Conservation (phyloP, 1,139 yeast genomes). For the Geotrichum reessii region DNA sequence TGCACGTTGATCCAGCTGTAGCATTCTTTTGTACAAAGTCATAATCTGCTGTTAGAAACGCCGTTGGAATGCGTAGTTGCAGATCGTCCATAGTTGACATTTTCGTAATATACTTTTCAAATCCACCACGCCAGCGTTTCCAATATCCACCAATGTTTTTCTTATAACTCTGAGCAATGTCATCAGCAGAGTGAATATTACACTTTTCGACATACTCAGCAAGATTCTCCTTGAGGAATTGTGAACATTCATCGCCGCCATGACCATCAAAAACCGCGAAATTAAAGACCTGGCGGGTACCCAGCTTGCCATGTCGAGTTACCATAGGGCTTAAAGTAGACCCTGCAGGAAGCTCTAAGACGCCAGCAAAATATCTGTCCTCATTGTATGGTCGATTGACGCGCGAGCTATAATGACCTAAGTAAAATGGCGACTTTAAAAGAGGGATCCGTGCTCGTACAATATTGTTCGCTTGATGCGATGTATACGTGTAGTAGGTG, state of each 20-base stretch:
- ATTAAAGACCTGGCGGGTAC: conserved; percentile 46
- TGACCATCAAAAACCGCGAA: conserved; percentile 88
- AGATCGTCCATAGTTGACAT: conserved; percentile 48
- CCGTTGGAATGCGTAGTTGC: conserved; percentile 53
- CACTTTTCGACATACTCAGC: conserved; percentile 51
- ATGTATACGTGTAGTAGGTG: conserved; percentile 10
- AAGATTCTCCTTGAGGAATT: conserved; percentile 50
- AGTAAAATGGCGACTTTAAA: conserved; percentile 62
- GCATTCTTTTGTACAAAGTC: conserved; percentile 36
- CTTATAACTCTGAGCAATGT: conserved; percentile 49
- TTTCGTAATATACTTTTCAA: conserved; percentile 41
- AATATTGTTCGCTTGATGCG: conserved; percentile 8
- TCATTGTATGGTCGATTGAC: conserved; percentile 76
- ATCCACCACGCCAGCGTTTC: conserved; percentile 65
- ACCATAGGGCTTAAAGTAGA: conserved; percentile 38
- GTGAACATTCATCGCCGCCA: conserved; percentile 76
- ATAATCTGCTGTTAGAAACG: conserved; percentile 58
- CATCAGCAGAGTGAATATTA: conserved; percentile 36
- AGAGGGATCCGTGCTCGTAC: conserved; percentile 45
- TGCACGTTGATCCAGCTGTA: conserved; percentile 75
- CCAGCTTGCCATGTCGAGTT: conserved; percentile 23
- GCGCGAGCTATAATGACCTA: conserved; percentile 76
- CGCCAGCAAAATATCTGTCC: conserved; percentile 65
- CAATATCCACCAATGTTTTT: conserved; percentile 78
- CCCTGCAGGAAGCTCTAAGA: conserved; percentile 43